Evolutionary conservation across 192 early-diverging fungal genomes (phyloP).

Genomic region (Coemansia umbellata): DNA sequence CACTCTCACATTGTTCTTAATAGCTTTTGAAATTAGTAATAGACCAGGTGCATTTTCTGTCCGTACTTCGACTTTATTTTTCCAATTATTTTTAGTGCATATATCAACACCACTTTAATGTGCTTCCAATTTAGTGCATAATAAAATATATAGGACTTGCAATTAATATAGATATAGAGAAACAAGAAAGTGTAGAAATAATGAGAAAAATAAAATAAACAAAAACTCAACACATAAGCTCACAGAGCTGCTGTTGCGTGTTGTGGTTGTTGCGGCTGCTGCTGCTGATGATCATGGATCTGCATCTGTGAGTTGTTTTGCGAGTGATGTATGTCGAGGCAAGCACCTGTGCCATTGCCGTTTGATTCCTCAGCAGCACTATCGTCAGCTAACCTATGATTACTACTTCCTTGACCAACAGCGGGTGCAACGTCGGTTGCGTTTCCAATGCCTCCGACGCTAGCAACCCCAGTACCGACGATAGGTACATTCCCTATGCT

Average conservation of each 20-base stretch:
- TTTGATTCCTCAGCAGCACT: slow-evolving; percentile 8
- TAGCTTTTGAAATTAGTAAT: too few relatives aligned
- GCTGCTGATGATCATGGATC: slow-evolving; percentile 17
- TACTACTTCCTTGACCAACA: slow-evolving; percentile 13
- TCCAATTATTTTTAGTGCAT: too few relatives aligned
- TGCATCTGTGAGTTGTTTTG: slow-evolving; percentile 24
- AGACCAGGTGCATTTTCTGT: too few relatives aligned
- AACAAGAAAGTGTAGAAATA: slow-evolving; percentile 11
- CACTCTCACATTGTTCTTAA: too few relatives aligned
- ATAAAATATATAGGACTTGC: too few relatives aligned
- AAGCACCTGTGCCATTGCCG: slow-evolving; percentile 14
- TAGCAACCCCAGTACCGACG: slow-evolving; percentile 15
- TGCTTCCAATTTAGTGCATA: too few relatives aligned
- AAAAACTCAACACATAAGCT: slow-evolving; percentile 30
- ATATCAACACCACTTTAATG: too few relatives aligned
- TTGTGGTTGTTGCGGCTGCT: slow-evolving; percentile 41
- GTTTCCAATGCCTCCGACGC: not conserved
- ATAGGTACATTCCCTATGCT: slow-evolving; percentile 23
- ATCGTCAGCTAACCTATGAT: slow-evolving; percentile 12
- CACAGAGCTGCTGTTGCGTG: slow-evolving; percentile 52
- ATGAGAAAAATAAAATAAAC: slow-evolving; percentile 1
- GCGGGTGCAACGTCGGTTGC: slow-evolving; percentile 9
- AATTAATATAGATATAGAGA: slow-evolving; percentile 3
- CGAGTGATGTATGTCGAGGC: slow-evolving; percentile 27
- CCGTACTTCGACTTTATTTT: too few relatives aligned